Evolutionary conservation across 2,329 filamentous ascomycete species (phyloP).

Genomic region (Fusarium setosum): DNA sequence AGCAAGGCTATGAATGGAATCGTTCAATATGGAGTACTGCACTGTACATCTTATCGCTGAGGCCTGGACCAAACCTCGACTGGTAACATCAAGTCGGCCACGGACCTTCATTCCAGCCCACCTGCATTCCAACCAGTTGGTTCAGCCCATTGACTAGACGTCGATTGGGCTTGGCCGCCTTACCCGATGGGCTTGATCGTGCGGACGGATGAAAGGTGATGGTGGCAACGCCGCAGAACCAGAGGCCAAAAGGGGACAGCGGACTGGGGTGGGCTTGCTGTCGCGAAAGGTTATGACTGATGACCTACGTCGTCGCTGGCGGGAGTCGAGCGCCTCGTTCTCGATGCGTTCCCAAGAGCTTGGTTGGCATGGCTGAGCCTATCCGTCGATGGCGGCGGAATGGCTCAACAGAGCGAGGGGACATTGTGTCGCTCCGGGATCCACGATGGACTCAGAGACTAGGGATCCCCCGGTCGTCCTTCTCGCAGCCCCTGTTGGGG

Average conservation of each 20-base stretch:
- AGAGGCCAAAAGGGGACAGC: slow-evolving; percentile 17
- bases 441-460: slow-evolving; percentile 34
- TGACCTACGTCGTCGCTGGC: slow-evolving; percentile 37
- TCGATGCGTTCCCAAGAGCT: slow-evolving; percentile 44
- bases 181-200: slow-evolving; percentile 34
- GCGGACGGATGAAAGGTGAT: slow-evolving; percentile 21
- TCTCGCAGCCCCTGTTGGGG: slow-evolving; percentile 9
- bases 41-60: not conserved
- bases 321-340: slow-evolving; percentile 44
- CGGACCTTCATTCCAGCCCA: slow-evolving; percentile 30
- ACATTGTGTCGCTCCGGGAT: slow-evolving; percentile 29
- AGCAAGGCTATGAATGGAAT: not conserved
- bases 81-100: slow-evolving; percentile 16
- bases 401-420: slow-evolving; percentile 35
- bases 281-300: slow-evolving; percentile 28
- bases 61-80: slow-evolving; percentile 5
- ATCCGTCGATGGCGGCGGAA: slow-evolving; percentile 49
- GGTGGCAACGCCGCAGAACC: slow-evolving; percentile 18
- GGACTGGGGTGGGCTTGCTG: slow-evolving; percentile 24
- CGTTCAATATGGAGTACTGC: not conserved
- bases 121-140: slow-evolving; percentile 39
- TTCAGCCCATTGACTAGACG: slow-evolving; percentile 26
- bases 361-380: slow-evolving; percentile 50
- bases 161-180: slow-evolving; percentile 31
- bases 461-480: slow-evolving; percentile 25